Base-by-base conservation (phyloP, 2,329 filamentous ascomycete species). In the Alternaria angustiovoidea region DNA sequence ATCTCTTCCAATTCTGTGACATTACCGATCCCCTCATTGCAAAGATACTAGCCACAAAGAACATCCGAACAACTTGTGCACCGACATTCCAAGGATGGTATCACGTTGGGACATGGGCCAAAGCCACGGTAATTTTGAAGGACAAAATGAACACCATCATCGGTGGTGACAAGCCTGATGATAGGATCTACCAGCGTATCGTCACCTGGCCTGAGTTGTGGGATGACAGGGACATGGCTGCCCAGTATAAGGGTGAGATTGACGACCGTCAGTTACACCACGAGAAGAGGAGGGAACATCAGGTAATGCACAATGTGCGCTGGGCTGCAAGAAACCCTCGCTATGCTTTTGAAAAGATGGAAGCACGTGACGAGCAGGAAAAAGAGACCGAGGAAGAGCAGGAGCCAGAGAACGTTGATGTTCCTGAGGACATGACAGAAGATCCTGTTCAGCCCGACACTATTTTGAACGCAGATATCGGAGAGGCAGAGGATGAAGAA, bases 1-100 rank as follows among this genome's bases (percentile, higher is more conserved):
- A 95, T 71, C 89, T 95, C 51, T 99, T 93, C 91, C 95, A 98
- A 82, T 86, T 96, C 26, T 96, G 93, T 80, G 95, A 99, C 76
- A 90, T 98, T 55, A 90, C 88, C 0, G 94, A 98, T 70, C 91
- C 93, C 0, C 74, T 94, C 1, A 82, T 98, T 1, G 81, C 82
- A 1, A 78, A 82, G 11, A 81, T 97, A 3, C 83, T 97, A 39
- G 85, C 88, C 20, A 86, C 87, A 0, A 83, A 88, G 0, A 83
- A 87, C 5, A 73, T 84, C 2, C 75, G 79, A 34, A 65, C 65
- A 4, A 79, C 80, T 3, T 83, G 81, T 54, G 83, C 86, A 46
- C 70, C 68, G 6, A 75, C 78, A 20, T 76, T 73, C 12, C 91
- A 92, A 68, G 94, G 94, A 1, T 99, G 92, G 92, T 97, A 89